Evolutionary conservation across 2,329 filamentous ascomycete species (phyloP).

Genomic region (Fusarium chaquense): DNA sequence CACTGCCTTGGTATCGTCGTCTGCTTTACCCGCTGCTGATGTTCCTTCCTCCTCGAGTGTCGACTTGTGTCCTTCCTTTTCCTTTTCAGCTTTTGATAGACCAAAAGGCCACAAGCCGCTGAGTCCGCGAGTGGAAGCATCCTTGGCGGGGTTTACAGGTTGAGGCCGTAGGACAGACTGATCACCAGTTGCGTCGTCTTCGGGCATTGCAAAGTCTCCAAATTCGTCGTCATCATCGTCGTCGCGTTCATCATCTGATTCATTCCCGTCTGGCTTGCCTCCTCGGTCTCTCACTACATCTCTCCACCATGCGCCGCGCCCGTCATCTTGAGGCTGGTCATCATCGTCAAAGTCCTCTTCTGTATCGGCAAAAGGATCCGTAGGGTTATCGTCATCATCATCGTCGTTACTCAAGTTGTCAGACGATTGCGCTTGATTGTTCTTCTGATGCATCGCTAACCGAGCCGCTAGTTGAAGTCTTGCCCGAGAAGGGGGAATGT

Average conservation of each 20-base stretch:
- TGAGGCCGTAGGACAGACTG: constrained; percentile 66
- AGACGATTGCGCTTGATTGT: constrained; percentile 62
- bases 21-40: constrained; percentile 44
- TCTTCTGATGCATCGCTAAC: constrained; percentile 80
- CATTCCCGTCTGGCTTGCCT: constrained; percentile 59
- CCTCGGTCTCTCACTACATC: constrained; percentile 54
- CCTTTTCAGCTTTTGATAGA: constrained; percentile 54
- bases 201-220: constrained; percentile 76
- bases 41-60: constrained; percentile 42
- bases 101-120: constrained; percentile 71
- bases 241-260: constrained; percentile 64
- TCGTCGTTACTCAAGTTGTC: constrained; percentile 55
- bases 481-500: constrained; percentile 87
- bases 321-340: constrained; percentile 52
- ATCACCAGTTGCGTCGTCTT: constrained; percentile 57
- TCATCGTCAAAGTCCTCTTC: constrained; percentile 67
- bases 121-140: constrained; percentile 55
- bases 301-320: constrained; percentile 64
- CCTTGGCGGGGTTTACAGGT: constrained; percentile 63
- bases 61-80: constrained; percentile 43
- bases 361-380: constrained; percentile 62
- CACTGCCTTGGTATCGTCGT: constrained; percentile 56
- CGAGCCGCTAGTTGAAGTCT: constrained; percentile 91
- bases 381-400: constrained; percentile 56
- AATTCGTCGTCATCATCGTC: constrained; percentile 73